A percentile compares a stretch with the other conserved stretches of the same genome.
These are phyloP conservation scores for Fraxinus americana DNA, from an alignment of 257 asterid genomes.

Conservation along the genomic window DNA sequence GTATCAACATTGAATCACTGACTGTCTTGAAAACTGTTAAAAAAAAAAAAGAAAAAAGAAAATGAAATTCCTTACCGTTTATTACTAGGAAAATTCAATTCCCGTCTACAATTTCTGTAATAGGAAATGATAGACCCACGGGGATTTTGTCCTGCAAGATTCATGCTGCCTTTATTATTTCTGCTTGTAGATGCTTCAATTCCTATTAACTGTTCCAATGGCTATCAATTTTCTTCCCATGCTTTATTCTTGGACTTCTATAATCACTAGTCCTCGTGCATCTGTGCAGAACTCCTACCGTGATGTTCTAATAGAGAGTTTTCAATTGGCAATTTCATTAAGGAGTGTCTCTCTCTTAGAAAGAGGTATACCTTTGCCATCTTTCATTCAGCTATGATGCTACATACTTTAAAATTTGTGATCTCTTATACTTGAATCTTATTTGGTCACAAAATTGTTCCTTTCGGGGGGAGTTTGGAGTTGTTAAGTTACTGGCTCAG, in stretches of 20 bases:
- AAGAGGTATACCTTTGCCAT: conserved; percentile 53
- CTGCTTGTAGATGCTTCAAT: background rate
- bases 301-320: conserved; percentile 75
- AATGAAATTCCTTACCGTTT: background rate
- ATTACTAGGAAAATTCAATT: background rate
- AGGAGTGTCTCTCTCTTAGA: conserved; percentile 55
- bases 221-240: conserved; percentile 1
- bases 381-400: background rate
- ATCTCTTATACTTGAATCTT: background rate
- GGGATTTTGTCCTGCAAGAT: background rate
- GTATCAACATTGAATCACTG: background rate
- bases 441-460: background rate
- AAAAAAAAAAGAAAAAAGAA: background rate
- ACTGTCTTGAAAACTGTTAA: background rate
- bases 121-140: background rate
- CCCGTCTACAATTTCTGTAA: background rate
- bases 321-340: conserved; percentile 85
- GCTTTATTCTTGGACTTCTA: conserved; percentile 1
- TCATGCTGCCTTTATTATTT: background rate
- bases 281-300: conserved; percentile 67
- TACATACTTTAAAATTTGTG: background rate
- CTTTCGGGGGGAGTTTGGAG: background rate
- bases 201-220: background rate
- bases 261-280: conserved; percentile 2
- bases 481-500: background rate